Evolutionary conservation across 495 filamentous ascomycete species (phyloP).

Genomic region (Trichoderma gamsii): DNA sequence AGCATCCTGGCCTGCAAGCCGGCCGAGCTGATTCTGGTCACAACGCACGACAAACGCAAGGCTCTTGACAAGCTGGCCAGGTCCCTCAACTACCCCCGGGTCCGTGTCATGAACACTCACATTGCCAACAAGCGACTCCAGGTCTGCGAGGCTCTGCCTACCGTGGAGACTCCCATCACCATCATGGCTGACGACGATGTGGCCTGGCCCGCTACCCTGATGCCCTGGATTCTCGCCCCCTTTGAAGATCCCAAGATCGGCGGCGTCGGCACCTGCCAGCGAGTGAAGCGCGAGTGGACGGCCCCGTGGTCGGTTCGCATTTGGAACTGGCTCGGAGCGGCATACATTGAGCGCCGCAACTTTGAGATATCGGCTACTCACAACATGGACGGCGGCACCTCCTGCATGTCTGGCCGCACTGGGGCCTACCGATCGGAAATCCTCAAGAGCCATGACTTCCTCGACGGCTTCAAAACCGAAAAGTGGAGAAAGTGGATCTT

Average conservation of each 20-base stretch:
- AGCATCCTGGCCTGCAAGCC: conserved; percentile 50
- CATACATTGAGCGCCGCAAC: conserved; percentile 78
- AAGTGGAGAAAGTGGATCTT: conserved; percentile 65
- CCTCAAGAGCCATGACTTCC: conserved; percentile 69
- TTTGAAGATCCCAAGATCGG: conserved; percentile 74
- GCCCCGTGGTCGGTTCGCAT: conserved; percentile 52
- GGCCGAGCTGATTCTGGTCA: conserved; percentile 49
- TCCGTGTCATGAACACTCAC: conserved; percentile 40
- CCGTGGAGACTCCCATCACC: conserved; percentile 66
- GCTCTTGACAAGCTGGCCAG: conserved; percentile 40
- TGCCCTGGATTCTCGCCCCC: conserved; percentile 78
- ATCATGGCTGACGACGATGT: conserved; percentile 87
- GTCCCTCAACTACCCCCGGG: conserved; percentile 30
- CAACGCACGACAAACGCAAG: conserved; percentile 46
- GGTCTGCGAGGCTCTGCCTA: conserved; percentile 72
- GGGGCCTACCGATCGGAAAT: conserved; percentile 78
- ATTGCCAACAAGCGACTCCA: conserved; percentile 73
- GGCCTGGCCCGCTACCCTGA: conserved; percentile 67
- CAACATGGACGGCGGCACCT: conserved; percentile 76
- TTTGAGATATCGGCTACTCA: conserved; percentile 87
- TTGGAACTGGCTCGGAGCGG: conserved; percentile 73
- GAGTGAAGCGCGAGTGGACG: conserved; percentile 57
- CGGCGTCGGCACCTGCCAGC: conserved; percentile 77
- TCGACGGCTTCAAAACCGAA: conserved; percentile 65
- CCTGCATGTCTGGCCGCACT: conserved; percentile 81